Evolutionary conservation across 768 basidiomycete species (phyloP).

Genomic region (Boletus insuetus): DNA sequence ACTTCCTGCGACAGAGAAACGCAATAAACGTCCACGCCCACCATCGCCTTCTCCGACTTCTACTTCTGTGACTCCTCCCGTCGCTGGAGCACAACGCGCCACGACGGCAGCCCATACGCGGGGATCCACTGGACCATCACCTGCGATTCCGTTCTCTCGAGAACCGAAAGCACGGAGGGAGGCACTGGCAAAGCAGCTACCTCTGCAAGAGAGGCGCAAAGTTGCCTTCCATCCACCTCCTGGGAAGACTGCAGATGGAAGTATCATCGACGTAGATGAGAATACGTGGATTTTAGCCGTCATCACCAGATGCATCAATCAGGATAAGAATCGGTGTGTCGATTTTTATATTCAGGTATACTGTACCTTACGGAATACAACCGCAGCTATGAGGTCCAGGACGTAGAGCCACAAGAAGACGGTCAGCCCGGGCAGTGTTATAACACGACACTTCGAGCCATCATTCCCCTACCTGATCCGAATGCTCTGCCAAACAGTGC

Average conservation of each 20-base stretch:
- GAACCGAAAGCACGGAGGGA: constrained; percentile 70
- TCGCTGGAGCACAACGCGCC: constrained; percentile 20
- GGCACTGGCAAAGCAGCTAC: constrained; percentile 56
- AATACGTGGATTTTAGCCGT: constrained; percentile 78
- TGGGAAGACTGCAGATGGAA: constrained; percentile 49
- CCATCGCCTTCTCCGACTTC: constrained; percentile 66
- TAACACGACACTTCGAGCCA: constrained; percentile 63
- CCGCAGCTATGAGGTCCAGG: constrained; percentile 79
- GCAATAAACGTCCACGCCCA: constrained; percentile 71
- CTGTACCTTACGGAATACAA: background rate
- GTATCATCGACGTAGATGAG: constrained; percentile 48
- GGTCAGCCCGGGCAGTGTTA: constrained; percentile 71
- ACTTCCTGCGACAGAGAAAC: constrained; percentile 51
- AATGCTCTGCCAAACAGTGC: constrained; percentile 53
- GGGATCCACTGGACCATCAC: constrained; percentile 58
- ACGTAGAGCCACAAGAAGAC: constrained; percentile 80
- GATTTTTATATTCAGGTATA: background rate
- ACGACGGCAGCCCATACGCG: constrained; percentile 29
- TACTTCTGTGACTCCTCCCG: constrained; percentile 34
- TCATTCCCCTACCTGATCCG: constrained; percentile 81
- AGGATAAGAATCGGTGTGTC: constrained; percentile 65
- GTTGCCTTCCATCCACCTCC: constrained; percentile 77
- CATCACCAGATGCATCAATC: constrained; percentile 64
- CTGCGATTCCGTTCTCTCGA: constrained; percentile 51
- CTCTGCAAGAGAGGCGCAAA: constrained; percentile 69